Conservation (phyloP, 2,329 filamentous ascomycete species). For the Didymella pinodella region DNA sequence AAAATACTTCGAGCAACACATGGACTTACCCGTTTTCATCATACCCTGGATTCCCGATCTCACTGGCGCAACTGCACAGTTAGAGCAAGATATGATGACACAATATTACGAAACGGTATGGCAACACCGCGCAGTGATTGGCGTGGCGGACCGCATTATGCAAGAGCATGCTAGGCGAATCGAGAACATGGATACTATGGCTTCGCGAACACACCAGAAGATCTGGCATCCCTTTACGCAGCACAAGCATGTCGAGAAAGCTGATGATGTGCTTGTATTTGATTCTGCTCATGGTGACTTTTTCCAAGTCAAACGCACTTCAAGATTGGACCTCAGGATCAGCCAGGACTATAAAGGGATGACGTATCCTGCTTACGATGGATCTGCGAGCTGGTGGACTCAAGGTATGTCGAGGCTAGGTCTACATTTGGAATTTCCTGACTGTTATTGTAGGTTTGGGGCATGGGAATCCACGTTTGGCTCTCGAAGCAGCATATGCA, state of each 20-base stretch:
- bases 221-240: conserved; percentile 94
- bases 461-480: conserved; percentile 75
- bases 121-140: conserved; percentile 50
- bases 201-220: conserved; percentile 59
- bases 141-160: conserved; percentile 62
- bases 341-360: conserved; percentile 44
- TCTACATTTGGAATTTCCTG: not conserved
- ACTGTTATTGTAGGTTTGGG: conserved; percentile 63
- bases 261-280: conserved; percentile 72
- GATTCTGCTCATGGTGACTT: conserved; percentile 82
- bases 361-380: conserved; percentile 76
- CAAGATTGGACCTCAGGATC: conserved; percentile 25
- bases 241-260: conserved; percentile 69
- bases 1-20: conserved; percentile 68
- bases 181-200: conserved; percentile 67
- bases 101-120: conserved; percentile 66
- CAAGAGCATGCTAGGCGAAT: conserved; percentile 65
- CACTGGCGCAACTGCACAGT: conserved; percentile 29
- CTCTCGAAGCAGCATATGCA: conserved; percentile 79
- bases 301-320: conserved; percentile 68
- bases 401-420: conserved; percentile 60
- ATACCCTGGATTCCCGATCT: conserved; percentile 66
- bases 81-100: conserved; percentile 66
- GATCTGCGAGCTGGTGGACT: conserved; percentile 91
- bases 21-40: conserved; percentile 63